Evolutionary conservation across 139 green algal species (phyloP), one percentile per base, ranked within the genome.

Genomic region (Chlamydomonas urium): DNA sequence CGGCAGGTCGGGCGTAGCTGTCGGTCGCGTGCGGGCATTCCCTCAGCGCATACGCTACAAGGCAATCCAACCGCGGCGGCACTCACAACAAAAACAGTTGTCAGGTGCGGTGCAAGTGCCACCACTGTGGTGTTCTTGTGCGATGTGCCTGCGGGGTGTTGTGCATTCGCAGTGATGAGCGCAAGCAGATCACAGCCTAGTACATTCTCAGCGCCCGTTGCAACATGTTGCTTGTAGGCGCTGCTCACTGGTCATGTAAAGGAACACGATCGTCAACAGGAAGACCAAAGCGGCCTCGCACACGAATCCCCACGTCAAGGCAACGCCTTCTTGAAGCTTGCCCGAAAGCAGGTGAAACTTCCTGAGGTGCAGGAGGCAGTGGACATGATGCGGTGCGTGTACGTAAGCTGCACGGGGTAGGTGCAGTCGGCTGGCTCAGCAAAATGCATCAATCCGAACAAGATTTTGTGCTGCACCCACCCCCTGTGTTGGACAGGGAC

Each of bases 91-190:
- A 21, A 17, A 56, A 56, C 45, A 56, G 45, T 56, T 31, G 53
- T 32, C n/a, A 63, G 53, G 53, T 63, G 53, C 24, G 53, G 53
- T 32, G 53, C 53, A 8, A 63, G 53, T 63, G 10, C 29, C n/a
- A 63, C 6, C 42, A 50, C 42, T 14, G 14, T 50, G 42, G 10
- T 50, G 8, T 50, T 50, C 14, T 50, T n/a, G n/a, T n/a, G n/a
- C n/a, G n/a, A n/a, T n/a, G n/a, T n/a, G n/a, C n/a, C n/a, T n/a
- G n/a, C n/a, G n/a, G n/a, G n/a, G n/a, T n/a, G n/a, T n/a, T n/a
- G n/a, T n/a, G n/a, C n/a, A n/a, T n/a, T n/a, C n/a, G n/a, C n/a
- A n/a, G n/a, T n/a, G n/a, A n/a, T n/a, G n/a, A n/a, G n/a, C n/a
- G n/a, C n/a, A n/a, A n/a, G n/a, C n/a, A n/a, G n/a, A n/a, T n/a